These are phyloP conservation scores for Pythium scleroteichum DNA, from an alignment of 352 stramenopile species.

Conservation along the genomic window DNA sequence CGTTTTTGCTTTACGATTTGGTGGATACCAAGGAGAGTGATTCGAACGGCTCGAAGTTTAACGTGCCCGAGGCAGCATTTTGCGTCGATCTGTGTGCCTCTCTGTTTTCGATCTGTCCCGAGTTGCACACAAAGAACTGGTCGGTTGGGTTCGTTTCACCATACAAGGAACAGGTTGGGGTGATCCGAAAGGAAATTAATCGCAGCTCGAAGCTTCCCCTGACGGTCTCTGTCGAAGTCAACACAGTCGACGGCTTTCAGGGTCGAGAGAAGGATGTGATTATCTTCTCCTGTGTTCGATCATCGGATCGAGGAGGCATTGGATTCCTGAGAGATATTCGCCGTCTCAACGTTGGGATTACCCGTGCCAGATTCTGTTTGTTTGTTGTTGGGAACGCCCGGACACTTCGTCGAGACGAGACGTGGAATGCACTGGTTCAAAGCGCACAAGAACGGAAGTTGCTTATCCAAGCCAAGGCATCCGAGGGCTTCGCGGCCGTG, in stretches of 20 bases:
- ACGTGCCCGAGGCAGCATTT: conserved; percentile 73
- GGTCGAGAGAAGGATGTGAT: conserved; percentile 99
- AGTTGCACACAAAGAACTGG: conserved; percentile 72
- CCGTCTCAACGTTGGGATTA: conserved; percentile 91
- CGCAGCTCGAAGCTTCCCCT: conserved; percentile 42
- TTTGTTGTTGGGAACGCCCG: conserved; percentile 85
- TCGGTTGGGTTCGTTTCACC: conserved; percentile 97
- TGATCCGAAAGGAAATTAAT: conserved; percentile 69
- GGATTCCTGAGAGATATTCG: conserved; percentile 91
- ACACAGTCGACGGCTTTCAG: conserved; percentile 98
- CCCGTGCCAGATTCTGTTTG: conserved; percentile 84
- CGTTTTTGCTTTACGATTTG: conserved; percentile 85
- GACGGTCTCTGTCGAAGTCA: conserved; percentile 90
- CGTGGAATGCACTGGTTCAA: conserved; percentile 74
- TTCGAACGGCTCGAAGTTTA: conserved; percentile 81
- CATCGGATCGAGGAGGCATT: conserved; percentile 76
- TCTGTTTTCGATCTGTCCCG: conserved; percentile 55
- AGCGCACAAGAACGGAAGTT: conserved; percentile 70
- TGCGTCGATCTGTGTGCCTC: conserved; percentile 73
- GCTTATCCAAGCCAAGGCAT: conserved; percentile 47
- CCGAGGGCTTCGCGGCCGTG: conserved; percentile 10
- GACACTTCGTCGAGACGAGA: conserved; percentile 75
- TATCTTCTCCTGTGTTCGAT: conserved; percentile 96
- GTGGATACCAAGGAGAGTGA: conserved; percentile 77
- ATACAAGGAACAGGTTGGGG: conserved; percentile 96